Evolutionary conservation across 768 basidiomycete genomes (phyloP), one percentile per base, ranked within the genome.

Genomic region (Pleurotus salmoneostramineus): DNA sequence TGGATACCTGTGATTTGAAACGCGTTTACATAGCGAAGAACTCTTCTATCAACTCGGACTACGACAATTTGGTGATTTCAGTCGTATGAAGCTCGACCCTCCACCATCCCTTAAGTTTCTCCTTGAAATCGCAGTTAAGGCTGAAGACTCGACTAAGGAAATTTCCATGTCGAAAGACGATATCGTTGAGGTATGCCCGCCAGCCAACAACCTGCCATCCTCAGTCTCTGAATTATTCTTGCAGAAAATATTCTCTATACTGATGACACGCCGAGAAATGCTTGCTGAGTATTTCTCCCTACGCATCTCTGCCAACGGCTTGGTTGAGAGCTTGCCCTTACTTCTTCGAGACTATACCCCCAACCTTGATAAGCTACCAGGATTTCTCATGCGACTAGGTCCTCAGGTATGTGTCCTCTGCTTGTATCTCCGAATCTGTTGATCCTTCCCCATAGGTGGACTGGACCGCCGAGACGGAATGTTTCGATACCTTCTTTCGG

Each of bases 11-110:
- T 58, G 34, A 47, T 50, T 17, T 35, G 17, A 15, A 12, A 10
- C 42, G 32, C 33, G 14, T 14, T 0, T 7, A 15, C 12, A 6
- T 58, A 97, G 95, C 0, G 94, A 97, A 65, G 94, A 97, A 63
- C 77, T 97, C 35, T 96, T 98, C 69, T 98, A 97, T 71, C 97
- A 99, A 66, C 81, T 99, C 5, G 93, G 85, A 1, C 72, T 98
- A 31, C 80, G 92, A 14, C 96, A 98, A 69, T 99, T 99, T 65
- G 93, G 95, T 1, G 82, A 90, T 60, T 83, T 90, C 61, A 80
- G 83, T 59, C 79, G 84, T 17, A 72, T 98, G 51, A 87, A 86
- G 60, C 78, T 98, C 2, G 87, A 95, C 36, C 95, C 96, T 1
- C 76, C 95, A 2, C 93, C 94, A 0, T 74, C 84, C 0, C 67